phyloP scores from a whole-genome alignment of 129 eudicot genomes.

The Tanacetum coccineum region DNA sequence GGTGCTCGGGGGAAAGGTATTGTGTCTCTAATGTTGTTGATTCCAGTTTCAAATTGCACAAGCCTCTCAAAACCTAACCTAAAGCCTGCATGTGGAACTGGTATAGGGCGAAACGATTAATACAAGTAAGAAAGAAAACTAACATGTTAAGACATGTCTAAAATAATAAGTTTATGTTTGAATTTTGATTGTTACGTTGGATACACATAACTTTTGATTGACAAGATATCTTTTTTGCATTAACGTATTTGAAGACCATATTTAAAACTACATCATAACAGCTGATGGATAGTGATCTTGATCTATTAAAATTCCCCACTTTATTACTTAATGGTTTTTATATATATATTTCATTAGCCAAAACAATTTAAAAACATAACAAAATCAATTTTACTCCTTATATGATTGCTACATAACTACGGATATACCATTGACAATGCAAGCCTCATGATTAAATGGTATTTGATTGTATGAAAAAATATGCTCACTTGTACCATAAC shows the following conservation, averaged over 20 bases:
- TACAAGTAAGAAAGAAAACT: neutral
- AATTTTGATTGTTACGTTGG: too few species aligned
- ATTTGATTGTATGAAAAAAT: neutral
- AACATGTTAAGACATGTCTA: neutral
- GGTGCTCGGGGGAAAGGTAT: constrained; percentile 97
- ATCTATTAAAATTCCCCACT: neutral
- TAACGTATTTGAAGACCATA: neutral
- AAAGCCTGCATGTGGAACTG: constrained; percentile 99
- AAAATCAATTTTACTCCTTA: too few species aligned
- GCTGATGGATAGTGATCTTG: neutral
- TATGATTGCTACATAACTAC: neutral
- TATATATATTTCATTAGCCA: neutral
- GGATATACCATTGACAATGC: neutral
- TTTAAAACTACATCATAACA: neutral
- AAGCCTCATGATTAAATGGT: neutral
- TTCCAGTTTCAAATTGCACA: constrained; percentile 94
- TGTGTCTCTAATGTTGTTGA: constrained; percentile 90
- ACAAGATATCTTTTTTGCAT: neutral
- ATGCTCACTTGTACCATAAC: constrained; percentile 87
- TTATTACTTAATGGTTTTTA: neutral
- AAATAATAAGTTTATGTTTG: too few species aligned
- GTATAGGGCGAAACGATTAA: constrained; percentile 10
- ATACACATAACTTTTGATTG: too few species aligned
- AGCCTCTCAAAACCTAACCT: constrained; percentile 98
- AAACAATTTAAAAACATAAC: neutral